These are phyloP conservation scores for Iris macrosiphon DNA, from an alignment of 106 monocot genomes.

Conservation along the genomic window DNA sequence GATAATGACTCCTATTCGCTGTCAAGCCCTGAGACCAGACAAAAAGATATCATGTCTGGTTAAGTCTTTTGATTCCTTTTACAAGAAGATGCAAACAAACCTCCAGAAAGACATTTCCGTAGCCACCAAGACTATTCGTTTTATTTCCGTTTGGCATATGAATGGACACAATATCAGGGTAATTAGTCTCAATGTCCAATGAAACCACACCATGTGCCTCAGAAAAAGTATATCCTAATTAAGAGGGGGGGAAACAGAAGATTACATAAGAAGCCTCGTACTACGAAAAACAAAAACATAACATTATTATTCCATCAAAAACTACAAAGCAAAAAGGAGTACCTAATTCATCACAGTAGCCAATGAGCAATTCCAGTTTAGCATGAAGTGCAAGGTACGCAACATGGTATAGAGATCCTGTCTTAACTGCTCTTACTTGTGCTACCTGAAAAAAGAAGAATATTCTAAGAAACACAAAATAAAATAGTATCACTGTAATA, in stretches of 20 bases:
- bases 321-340: not conserved
- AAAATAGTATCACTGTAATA: too few relatives aligned
- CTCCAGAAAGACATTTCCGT: conserved; percentile 45
- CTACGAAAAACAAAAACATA: conserved; percentile 1
- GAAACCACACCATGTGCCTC: conserved; percentile 74
- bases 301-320: not conserved
- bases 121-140: conserved; percentile 14
- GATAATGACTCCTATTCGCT: not conserved
- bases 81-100: conserved; percentile 17
- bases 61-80: not conserved
- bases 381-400: conserved; percentile 45
- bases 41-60: not conserved
- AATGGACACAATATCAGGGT: conserved; percentile 67
- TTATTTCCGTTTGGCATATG: conserved; percentile 21
- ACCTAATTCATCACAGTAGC: conserved; percentile 83
- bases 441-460: conserved; percentile 40
- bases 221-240: conserved; percentile 64
- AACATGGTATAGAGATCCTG: conserved; percentile 35
- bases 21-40: not conserved
- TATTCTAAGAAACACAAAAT: too few relatives aligned
- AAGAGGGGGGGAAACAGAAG: conserved; percentile 4
- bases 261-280: not conserved
- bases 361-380: conserved; percentile 53
- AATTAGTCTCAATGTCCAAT: conserved; percentile 71
- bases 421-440: conserved; percentile 58